Evolutionary conservation across 2,329 filamentous ascomycete species (phyloP), one percentile per base, ranked within the genome.

Genomic region (Beauveria caledonica): DNA sequence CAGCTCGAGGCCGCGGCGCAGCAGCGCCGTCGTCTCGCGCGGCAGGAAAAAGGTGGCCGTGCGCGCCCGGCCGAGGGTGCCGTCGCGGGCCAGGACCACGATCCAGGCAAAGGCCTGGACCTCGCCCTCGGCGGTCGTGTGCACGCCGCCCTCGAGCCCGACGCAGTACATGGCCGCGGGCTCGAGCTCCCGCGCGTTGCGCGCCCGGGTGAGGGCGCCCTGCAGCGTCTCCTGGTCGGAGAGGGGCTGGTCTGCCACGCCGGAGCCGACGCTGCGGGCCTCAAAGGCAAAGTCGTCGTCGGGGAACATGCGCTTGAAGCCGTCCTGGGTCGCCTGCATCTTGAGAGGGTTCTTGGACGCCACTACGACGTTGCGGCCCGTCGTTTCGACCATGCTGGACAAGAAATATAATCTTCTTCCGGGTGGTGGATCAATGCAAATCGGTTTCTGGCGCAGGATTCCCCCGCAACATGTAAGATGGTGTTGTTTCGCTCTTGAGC

Each of bases 41-140:
- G 74, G 69, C 1, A 77, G 63, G 55, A 73, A 74, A 46, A 72
- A 76, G 2, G 72, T 66, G 5, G 70, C 69, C 5, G 74, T 77
- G 46, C 74, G 70, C 11, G 74, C 74, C 50, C 72, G 74, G 5
- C 75, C 74, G 25, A 64, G 63, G 5, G 64, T 66, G 5, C 69
- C 70, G 3, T 69, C 66, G 6, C 62, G 63, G 10, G 64, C 64
- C 6, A 68, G 63, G 1, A 77, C 65, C 1, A 72, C 73, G 10
- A 77, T 67, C 75, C 75, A 77, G 2, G 75, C 75, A 65, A 77
- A 77, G 10, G 71, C 72, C 59, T 70, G 66, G 25, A 76, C 65
- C 9, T 67, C 54, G 8, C 56, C 63, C 13, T 63, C 61, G 8
- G 62, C 61, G 6, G 62, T 62, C n/a, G 64, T 63, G 40, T 75